These are phyloP conservation scores for Macrotyloma uniflorum DNA, from an alignment of 306 rosid genomes.

Conservation along the genomic window DNA sequence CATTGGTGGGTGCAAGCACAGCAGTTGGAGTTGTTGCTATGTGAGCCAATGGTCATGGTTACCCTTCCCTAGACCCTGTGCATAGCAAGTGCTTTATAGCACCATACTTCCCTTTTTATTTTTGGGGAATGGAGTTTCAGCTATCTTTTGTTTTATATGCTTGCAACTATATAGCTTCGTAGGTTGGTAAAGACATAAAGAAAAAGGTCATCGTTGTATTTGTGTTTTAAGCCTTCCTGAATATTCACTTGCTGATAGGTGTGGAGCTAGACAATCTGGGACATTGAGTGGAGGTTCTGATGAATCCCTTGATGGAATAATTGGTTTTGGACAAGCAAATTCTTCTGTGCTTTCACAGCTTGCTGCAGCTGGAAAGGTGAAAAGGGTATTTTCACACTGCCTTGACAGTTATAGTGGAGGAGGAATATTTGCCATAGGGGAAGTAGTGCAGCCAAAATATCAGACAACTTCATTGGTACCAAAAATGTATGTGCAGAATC, in stretches of 20 bases:
- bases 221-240: neutral
- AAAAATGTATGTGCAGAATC: constrained; percentile 60
- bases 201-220: constrained; percentile 16
- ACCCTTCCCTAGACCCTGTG: neutral
- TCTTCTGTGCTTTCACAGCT: constrained; percentile 90
- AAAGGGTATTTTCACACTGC: constrained; percentile 85
- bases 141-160: neutral
- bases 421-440: constrained; percentile 90
- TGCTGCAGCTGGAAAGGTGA: constrained; percentile 78
- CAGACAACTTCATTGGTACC: constrained; percentile 64
- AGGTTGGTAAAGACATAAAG: neutral
- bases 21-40: neutral
- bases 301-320: constrained; percentile 75
- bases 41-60: neutral
- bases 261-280: constrained; percentile 77
- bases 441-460: constrained; percentile 73
- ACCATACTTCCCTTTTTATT: neutral
- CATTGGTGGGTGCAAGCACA: neutral
- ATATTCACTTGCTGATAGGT: constrained; percentile 53
- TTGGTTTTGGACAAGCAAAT: constrained; percentile 96
- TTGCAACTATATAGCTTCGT: constrained; percentile 14
- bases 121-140: constrained; percentile 14
- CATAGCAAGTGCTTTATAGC: constrained; percentile 17
- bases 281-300: constrained; percentile 49
- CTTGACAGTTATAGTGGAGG: constrained; percentile 80